phyloP scores from a whole-genome alignment of 2,329 filamentous ascomycete species.

The Penicillium psychrosexuale region DNA sequence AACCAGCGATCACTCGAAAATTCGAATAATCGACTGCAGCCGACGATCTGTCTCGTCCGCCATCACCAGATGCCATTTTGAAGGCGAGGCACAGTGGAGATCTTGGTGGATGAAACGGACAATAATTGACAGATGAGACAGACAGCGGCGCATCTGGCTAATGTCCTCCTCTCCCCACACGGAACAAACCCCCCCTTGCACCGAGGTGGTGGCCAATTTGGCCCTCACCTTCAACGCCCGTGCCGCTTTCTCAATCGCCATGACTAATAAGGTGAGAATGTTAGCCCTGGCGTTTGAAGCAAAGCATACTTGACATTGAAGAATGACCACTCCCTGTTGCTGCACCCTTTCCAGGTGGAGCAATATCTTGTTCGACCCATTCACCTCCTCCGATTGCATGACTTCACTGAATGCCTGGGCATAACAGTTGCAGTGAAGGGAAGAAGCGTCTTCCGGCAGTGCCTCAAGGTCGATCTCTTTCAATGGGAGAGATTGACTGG shows the following conservation, averaged over 20 bases:
- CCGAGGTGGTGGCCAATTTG: constrained; percentile 12
- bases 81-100: neutral
- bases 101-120: constrained; percentile 27
- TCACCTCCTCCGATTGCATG: neutral
- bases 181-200: constrained; percentile 23
- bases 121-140: constrained; percentile 29
- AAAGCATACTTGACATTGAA: constrained; percentile 29
- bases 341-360: constrained; percentile 28
- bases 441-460: neutral
- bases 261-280: constrained; percentile 30
- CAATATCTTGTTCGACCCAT: constrained; percentile 9
- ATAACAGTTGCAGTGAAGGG: constrained; percentile 4
- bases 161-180: constrained; percentile 3
- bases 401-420: neutral
- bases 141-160: constrained; percentile 24
- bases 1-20: constrained; percentile 24
- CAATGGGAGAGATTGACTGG: neutral
- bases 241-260: constrained; percentile 31
- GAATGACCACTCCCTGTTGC: constrained; percentile 27
- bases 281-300: constrained; percentile 22
- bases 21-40: constrained; percentile 31
- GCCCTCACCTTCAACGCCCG: constrained; percentile 24
- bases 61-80: constrained; percentile 28
- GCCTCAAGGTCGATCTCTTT: neutral
- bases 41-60: constrained; percentile 33